Evolutionary conservation across 1,284 basidiomycete species (phyloP).

Genomic region (Exsudoporus floridanus): DNA sequence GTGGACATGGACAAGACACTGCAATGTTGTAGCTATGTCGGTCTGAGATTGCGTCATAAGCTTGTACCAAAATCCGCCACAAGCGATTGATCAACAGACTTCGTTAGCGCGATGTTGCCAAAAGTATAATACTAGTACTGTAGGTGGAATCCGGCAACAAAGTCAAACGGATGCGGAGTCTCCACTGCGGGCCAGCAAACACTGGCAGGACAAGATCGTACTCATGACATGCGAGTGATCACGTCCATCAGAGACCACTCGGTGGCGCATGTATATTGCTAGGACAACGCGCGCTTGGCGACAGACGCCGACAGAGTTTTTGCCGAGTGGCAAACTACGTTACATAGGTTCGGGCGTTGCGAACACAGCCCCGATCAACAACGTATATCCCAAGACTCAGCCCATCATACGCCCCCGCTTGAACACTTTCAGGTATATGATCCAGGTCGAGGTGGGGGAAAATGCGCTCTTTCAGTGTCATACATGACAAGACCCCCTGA

Average conservation of each 20-base stretch:
- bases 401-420: slow-evolving; percentile 31
- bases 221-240: too few relatives aligned
- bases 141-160: neutral
- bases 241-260: neutral
- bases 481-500: slow-evolving; percentile 20
- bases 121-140: too few relatives aligned
- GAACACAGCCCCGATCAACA: slow-evolving; percentile 14
- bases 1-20: neutral
- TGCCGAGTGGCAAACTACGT: slow-evolving; percentile 2
- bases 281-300: neutral
- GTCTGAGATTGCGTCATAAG: neutral
- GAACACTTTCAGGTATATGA: slow-evolving; percentile 36
- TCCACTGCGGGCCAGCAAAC: too few relatives aligned
- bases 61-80: neutral
- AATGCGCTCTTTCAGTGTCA: slow-evolving; percentile 22
- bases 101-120: too few relatives aligned
- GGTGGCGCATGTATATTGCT: neutral
- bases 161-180: neutral
- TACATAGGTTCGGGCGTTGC: slow-evolving; percentile 1
- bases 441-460: slow-evolving; percentile 43
- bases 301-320: neutral
- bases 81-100: neutral
- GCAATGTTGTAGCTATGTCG: neutral
- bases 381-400: slow-evolving; percentile 37
- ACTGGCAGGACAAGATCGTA: neutral